These are phyloP conservation scores for Elaeagnus macrophylla DNA, from an alignment of 306 rosid species.

Conservation along the genomic window DNA sequence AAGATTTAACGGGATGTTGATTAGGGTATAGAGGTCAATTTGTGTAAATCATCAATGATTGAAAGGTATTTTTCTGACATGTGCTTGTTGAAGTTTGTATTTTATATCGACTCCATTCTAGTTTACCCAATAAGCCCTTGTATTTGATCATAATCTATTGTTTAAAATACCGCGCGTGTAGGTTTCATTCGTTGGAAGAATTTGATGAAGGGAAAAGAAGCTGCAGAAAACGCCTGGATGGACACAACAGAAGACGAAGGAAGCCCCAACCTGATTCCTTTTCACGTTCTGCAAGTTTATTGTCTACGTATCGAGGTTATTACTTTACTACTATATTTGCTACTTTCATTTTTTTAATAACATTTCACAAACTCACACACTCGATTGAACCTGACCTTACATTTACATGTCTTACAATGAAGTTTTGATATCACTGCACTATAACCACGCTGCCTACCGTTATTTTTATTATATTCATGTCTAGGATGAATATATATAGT, in stretches of 20 bases:
- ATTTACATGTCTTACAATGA: too few relatives aligned
- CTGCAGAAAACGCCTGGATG: constrained; percentile 91
- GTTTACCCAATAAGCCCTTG: too few relatives aligned
- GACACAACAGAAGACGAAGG: constrained; percentile 87
- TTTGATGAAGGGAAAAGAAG: constrained; percentile 95
- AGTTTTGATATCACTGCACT: too few relatives aligned
- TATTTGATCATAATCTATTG: neutral
- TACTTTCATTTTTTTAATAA: too few relatives aligned
- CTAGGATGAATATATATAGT: too few relatives aligned
- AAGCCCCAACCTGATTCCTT: constrained; percentile 76
- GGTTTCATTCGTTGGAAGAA: constrained; percentile 92
- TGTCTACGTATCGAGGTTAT: constrained; percentile 68
- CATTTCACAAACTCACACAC: too few relatives aligned
- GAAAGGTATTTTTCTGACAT: neutral
- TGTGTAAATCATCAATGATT: neutral
- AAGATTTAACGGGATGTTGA: neutral
- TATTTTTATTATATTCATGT: too few relatives aligned
- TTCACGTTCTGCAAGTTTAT: constrained; percentile 34
- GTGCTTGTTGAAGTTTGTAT: too few relatives aligned
- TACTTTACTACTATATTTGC: too few relatives aligned
- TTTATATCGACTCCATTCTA: too few relatives aligned
- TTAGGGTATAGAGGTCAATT: neutral
- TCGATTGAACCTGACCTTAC: too few relatives aligned
- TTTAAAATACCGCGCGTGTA: constrained; percentile 4
- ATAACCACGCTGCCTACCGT: too few relatives aligned